Base-by-base conservation (phyloP, 805 yeast genomes). In the Yarrowia divulgata region DNA sequence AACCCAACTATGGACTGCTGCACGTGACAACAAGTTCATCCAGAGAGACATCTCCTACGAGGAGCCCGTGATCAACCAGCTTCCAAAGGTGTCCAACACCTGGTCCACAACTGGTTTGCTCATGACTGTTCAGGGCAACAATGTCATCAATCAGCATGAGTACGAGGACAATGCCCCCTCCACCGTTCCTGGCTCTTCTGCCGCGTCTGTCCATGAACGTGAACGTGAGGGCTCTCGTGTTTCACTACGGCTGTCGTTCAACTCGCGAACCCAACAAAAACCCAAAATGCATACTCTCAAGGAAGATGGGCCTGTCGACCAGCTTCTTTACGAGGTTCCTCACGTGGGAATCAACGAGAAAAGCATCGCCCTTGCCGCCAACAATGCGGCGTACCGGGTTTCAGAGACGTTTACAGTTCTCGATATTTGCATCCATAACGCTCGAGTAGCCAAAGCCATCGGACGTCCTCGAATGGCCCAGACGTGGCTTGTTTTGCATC, bases 91-190 rank as follows among this genome's bases (percentile, higher is more conserved):
- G 0, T 79, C 90, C 0, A 74, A 84, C 5, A 81, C 87, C 0
- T 91, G 95, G 96, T 80, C 85, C 4, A 82, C 86, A 0, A 82
- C 84, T 50, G 84, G 83, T 62, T 75, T 90, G 50, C 72, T 84
- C 0, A 84, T 87, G 71, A 81, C 87, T 1, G 80, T 81, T 42
- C 91, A 88, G 74, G 81, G 81, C 13, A 71, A 71, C 39, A 50
- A 70, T 32, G 23, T 46, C 35, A 49, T 35, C 12, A 40, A 43
- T 13, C 37, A 40, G 18, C 14, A 12, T 7, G 55, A 62, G 3
- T 46, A 18, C 19, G 55, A 62, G 3, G 67, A 45, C 23, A 46
- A 43, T 43, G 43, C 42, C 3, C 32, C 60, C 0, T 37, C 42
- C 7, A 64, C 60, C 8, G 50, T 37, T 2, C 58, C 58, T 1